phyloP scores from a whole-genome alignment of 768 basidiomycete genomes.

The Boletus speciosus region DNA sequence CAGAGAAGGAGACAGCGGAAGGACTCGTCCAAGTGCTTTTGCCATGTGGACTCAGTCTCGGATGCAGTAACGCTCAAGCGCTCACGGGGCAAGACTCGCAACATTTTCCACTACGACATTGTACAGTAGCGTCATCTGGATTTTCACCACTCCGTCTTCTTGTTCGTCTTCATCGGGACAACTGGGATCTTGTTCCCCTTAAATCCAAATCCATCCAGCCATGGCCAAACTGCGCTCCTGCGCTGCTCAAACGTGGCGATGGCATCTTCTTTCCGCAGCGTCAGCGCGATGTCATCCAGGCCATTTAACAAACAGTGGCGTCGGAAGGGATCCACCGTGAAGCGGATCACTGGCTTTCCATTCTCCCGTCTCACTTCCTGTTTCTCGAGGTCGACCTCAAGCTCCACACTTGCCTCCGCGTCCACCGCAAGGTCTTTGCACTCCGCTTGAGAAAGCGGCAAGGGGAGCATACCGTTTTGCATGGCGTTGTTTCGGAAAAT shows the following conservation, averaged over 20 bases:
- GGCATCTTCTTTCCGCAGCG: conserved; percentile 70
- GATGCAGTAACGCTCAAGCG: conserved; percentile 11
- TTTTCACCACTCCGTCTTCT: conserved; percentile 71
- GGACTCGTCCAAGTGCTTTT: conserved; percentile 1
- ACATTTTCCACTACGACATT: neutral
- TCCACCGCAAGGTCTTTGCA: conserved; percentile 74
- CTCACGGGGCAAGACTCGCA: conserved; percentile 2
- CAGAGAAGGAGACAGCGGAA: neutral
- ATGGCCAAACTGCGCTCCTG: conserved; percentile 81
- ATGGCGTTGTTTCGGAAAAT: conserved; percentile 88
- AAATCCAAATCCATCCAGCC: conserved; percentile 96
- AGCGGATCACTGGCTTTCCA: conserved; percentile 69
- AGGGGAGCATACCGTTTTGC: conserved; percentile 92
- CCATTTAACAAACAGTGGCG: conserved; percentile 93
- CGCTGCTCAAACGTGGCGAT: conserved; percentile 80
- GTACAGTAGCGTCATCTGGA: neutral
- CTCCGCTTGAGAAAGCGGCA: conserved; percentile 64
- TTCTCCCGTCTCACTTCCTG: conserved; percentile 72
- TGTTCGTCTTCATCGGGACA: conserved; percentile 33
- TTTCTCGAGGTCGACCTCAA: conserved; percentile 84
- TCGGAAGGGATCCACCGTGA: conserved; percentile 86
- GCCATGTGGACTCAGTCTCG: conserved; percentile 10
- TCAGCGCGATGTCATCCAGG: conserved; percentile 94
- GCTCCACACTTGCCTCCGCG: conserved; percentile 67
- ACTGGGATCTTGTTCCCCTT: conserved; percentile 72